Evolutionary conservation across 352 stramenopile genomes (phyloP), one percentile per base, ranked within the genome.

Genomic region (Pythium phragmitis): DNA sequence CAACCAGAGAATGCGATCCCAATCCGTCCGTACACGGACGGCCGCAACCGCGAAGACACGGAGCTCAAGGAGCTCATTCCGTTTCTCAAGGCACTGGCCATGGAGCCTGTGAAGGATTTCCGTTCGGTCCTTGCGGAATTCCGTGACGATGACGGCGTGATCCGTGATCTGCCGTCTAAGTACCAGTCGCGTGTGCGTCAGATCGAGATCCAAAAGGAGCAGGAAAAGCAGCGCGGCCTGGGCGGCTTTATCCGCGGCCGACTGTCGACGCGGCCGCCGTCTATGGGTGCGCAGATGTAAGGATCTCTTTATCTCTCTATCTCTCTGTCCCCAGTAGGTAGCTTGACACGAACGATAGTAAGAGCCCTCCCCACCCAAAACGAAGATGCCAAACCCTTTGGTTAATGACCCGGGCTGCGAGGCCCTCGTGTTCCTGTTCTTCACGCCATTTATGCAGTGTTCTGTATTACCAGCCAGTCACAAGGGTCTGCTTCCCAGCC

Each of bases 1-100:
- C 85, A 96, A 67, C 84, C 84, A 0, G 85, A 91, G 50, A 96
- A 94, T 67, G 87, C 85, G 26, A 92, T 96, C 63, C 82, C 83
- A 11, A 69, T 96, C 51, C 77, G 70, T 54, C 82, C 87, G 21
- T 96, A 91, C 69, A 92, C 80, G 17, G 74, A 94, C 56, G 87
- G 83, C 63, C 80, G 82, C 41, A 82, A 94, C 72, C 85, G 87
- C 33, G 76, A 88, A 19, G 85, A 96, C 68, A 82, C 85, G 21
- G 83, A 88, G 46, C 75, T 96, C 7, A 86, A 79, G 56, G 80
- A 96, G 26, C 60, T 96, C 21, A 92, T 96, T 66, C 87, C 87
- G 57, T 96, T 96, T 72, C 67, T 96, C 4, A 88, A 90, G 69
- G 85, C 87, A 1, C 66, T 96, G 46, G 85, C 85, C 11, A 82